Evolutionary conservation across 108 stramenopile species (phyloP).

Genomic region (Parmales sp.): DNA sequence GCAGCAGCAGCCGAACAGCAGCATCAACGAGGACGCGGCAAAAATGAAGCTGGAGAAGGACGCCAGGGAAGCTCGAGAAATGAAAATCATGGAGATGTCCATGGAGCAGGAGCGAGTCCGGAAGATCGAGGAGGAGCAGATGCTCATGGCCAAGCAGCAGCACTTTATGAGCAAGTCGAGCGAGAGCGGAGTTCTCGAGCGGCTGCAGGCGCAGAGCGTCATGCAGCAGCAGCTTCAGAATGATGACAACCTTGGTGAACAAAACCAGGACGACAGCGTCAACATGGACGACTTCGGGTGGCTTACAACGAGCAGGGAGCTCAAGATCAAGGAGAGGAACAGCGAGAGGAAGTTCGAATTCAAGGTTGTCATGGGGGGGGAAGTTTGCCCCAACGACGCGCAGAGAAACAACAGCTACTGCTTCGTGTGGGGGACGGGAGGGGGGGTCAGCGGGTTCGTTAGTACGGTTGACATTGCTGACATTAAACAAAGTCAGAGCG

Average conservation of each 20-base stretch:
- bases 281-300: background rate
- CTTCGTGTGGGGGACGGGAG: background rate
- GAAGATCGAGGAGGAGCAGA: no score
- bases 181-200: no score
- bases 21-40: background rate
- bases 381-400: background rate
- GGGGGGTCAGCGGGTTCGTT: background rate
- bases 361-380: background rate
- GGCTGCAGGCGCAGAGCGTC: no score
- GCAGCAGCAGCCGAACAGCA: background rate
- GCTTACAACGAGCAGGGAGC: background rate
- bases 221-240: no score
- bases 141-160: no score
- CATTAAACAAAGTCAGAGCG: background rate
- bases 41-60: background rate
- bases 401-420: background rate
- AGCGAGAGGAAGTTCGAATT: constrained; percentile 9
- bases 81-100: background rate
- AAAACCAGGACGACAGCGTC: background rate
- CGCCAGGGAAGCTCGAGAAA: background rate
- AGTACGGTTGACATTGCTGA: background rate
- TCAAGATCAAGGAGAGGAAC: constrained; percentile 6
- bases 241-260: no score
- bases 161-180: no score
- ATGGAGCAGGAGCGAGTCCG: background rate